A percentile compares a stretch with the other conserved stretches of the same genome.
phyloP scores from a whole-genome alignment of 495 filamentous ascomycete species.

The Hyphodiscus hymeniophilus region DNA sequence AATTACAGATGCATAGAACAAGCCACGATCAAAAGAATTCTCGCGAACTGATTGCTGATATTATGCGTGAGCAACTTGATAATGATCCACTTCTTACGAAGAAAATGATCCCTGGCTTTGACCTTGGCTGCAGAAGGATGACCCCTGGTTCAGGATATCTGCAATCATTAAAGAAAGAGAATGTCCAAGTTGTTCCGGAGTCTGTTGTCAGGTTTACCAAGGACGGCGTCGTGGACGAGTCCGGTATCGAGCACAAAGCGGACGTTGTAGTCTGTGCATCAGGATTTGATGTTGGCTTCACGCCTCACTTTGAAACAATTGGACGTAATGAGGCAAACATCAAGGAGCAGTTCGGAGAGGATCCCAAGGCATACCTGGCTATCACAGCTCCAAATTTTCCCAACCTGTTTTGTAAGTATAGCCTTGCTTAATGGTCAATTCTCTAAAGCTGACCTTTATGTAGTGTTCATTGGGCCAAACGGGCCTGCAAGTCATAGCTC shows the following conservation, averaged over 20 bases:
- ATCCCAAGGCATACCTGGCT: conserved; percentile 56
- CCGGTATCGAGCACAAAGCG: conserved; percentile 41
- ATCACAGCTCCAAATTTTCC: conserved; percentile 53
- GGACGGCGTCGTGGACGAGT: conserved; percentile 45
- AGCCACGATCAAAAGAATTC: conserved; percentile 8
- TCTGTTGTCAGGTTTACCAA: conserved; percentile 50
- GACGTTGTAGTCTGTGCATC: conserved; percentile 62
- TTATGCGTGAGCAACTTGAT: conserved; percentile 10
- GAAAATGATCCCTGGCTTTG: conserved; percentile 40
- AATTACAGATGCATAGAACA: conserved; percentile 4
- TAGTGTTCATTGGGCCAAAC: conserved; percentile 44
- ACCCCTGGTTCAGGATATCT: conserved; percentile 65
- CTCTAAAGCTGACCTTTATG: conserved; percentile 9
- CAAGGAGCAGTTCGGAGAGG: conserved; percentile 39
- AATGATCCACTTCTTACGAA: background rate
- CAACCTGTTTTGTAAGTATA: conserved; percentile 42
- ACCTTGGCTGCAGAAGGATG: conserved; percentile 59
- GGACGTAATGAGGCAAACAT: conserved; percentile 41
- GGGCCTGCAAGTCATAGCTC: conserved; percentile 42
- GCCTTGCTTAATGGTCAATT: background rate
- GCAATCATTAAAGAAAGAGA: conserved; percentile 52
- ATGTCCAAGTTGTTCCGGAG: conserved; percentile 49
- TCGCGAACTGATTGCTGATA: conserved; percentile 20
- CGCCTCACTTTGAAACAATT: conserved; percentile 48
- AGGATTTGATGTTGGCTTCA: conserved; percentile 51